phyloP scores from a whole-genome alignment of 257 asterid species.

The Ehretia macrophylla region DNA sequence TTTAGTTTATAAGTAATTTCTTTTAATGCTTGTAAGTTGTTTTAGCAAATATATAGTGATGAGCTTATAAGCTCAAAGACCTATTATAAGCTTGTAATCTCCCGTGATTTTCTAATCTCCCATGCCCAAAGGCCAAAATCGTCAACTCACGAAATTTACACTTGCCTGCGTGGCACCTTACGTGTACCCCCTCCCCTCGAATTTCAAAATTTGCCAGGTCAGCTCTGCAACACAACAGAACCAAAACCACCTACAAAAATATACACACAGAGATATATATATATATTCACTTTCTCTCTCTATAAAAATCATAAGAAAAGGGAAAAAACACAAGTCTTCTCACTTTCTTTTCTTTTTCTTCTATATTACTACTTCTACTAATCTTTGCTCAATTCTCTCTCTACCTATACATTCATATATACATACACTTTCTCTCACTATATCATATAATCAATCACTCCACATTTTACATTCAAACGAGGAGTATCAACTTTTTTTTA shows the following conservation, averaged over 20 bases:
- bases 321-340: background rate
- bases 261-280: too few species aligned
- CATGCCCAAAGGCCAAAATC: conserved; percentile 14
- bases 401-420: background rate
- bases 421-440: conserved; percentile 3
- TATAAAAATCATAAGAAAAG: background rate
- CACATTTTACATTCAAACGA: too few species aligned
- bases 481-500: too few species aligned
- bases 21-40: too few species aligned
- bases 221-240: background rate
- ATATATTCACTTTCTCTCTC: background rate
- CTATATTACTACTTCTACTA: background rate
- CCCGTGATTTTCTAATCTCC: conserved; percentile 10
- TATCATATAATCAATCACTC: too few species aligned
- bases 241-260: too few species aligned
- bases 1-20: too few species aligned
- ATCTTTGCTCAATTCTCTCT: background rate
- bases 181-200: conserved; percentile 13
- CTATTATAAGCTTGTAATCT: too few species aligned
- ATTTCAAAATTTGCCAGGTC: background rate
- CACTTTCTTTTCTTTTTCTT: background rate
- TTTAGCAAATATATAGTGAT: too few species aligned
- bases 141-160: background rate
- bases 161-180: conserved; percentile 13
- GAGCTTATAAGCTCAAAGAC: too few species aligned